Evolutionary conservation across 1,284 basidiomycete species (phyloP).

Genomic region (Cystobasidium slooffiae): DNA sequence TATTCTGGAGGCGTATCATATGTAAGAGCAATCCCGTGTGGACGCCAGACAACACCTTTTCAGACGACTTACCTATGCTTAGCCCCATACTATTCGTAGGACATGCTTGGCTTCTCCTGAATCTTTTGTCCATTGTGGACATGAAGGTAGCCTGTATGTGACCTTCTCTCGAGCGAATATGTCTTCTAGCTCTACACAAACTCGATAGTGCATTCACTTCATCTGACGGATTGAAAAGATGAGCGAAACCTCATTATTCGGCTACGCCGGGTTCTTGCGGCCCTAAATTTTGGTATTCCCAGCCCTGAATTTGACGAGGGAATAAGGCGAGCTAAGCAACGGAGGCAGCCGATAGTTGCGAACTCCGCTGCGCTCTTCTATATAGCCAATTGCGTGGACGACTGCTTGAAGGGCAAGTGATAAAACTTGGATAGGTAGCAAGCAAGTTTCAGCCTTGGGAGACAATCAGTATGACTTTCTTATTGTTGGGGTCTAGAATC

Average conservation of each 20-base stretch:
- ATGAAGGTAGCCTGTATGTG: constrained; percentile 20
- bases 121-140: constrained; percentile 19
- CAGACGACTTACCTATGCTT: constrained; percentile 17
- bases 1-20: constrained; percentile 13
- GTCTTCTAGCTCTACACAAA: constrained; percentile 9
- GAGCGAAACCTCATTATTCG: constrained; percentile 9
- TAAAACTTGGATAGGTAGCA: constrained; percentile 12
- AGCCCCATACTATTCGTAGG: constrained; percentile 14
- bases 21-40: constrained; percentile 13
- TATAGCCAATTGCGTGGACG: constrained; percentile 12
- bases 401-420: constrained; percentile 2
- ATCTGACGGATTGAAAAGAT: constrained; percentile 17
- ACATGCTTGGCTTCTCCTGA: constrained; percentile 27
- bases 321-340: constrained; percentile 17
- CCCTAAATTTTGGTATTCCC: constrained; percentile 10
- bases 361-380: constrained; percentile 10
- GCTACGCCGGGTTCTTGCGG: constrained; percentile 10
- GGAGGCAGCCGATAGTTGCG: constrained; percentile 6
- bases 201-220: constrained; percentile 16
- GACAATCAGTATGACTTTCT: constrained; percentile 18
- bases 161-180: constrained; percentile 10
- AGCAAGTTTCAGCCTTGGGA: constrained; percentile 8
- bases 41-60: constrained; percentile 16
- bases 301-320: constrained; percentile 9
- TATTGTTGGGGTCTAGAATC: constrained; percentile 4